Percentiles rank a stretch among this genome's conserved stretches.
Conservation (phyloP, 2,329 filamentous ascomycete genomes). For the Fusarium sp. region DNA sequence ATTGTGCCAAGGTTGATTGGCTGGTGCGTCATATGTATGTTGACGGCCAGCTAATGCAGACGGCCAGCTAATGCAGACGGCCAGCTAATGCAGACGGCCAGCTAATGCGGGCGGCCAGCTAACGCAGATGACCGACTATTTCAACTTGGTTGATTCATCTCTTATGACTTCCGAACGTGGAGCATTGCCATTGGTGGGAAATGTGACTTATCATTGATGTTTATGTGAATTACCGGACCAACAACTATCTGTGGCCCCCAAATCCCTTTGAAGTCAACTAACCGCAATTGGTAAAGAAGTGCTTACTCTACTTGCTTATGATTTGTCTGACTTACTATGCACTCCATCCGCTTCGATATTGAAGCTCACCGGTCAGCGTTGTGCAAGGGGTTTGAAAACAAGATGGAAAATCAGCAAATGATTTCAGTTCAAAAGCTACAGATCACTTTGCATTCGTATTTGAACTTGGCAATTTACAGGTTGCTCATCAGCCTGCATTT, state of each 20-base stretch:
- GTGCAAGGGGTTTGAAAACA: neutral
- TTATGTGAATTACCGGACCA: too few relatives aligned
- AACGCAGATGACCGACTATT: neutral
- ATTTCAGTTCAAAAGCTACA: too few relatives aligned
- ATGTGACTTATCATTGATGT: neutral
- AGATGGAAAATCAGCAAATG: neutral
- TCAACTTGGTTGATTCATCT: neutral
- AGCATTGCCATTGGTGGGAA: neutral
- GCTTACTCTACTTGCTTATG: neutral
- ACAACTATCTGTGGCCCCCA: neutral
- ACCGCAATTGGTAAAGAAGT: neutral
- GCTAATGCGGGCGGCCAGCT: too few relatives aligned
- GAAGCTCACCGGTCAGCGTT: neutral
- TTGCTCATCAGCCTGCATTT: neutral
- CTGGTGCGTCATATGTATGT: neutral
- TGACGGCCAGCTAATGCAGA: too few relatives aligned
- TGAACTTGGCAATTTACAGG: neutral
- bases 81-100: too few relatives aligned
- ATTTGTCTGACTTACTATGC: neutral
- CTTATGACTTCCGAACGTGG: neutral
- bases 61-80: too few relatives aligned
- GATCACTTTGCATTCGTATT: neutral
- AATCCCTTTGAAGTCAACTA: neutral
- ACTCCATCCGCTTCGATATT: neutral
- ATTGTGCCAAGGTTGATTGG: neutral